These are phyloP conservation scores for Erythrophleum fordii DNA, from an alignment of 306 rosid species.

Conservation along the genomic window DNA sequence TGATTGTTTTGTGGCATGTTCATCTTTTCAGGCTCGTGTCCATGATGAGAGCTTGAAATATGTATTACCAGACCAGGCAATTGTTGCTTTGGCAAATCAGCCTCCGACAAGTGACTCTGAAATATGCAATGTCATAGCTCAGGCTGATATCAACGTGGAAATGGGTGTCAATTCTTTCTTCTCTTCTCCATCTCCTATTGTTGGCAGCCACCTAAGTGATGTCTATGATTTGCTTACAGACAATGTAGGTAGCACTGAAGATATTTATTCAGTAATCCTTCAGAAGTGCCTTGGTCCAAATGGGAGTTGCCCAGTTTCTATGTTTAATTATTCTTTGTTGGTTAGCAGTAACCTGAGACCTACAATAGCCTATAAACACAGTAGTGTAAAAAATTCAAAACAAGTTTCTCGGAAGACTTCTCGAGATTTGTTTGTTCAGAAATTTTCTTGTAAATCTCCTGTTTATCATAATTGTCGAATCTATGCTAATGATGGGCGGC, in stretches of 20 bases:
- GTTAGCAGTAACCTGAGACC: conserved; percentile 61
- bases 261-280: conserved; percentile 63
- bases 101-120: conserved; percentile 51
- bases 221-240: conserved; percentile 60
- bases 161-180: conserved; percentile 48
- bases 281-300: conserved; percentile 83
- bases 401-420: conserved; percentile 68
- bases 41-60: conserved; percentile 93
- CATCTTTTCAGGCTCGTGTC: conserved; percentile 82
- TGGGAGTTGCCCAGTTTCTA: conserved; percentile 81
- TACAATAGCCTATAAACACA: conserved; percentile 51
- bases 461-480: conserved; percentile 97
- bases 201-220: conserved; percentile 76
- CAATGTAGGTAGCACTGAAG: conserved; percentile 51
- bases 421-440: conserved; percentile 85
- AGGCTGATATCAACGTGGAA: conserved; percentile 67
- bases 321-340: conserved; percentile 75
- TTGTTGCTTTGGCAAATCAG: conserved; percentile 71
- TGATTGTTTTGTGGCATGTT: conserved; percentile 35
- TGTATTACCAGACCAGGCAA: conserved; percentile 85
- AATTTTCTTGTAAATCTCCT: conserved; percentile 92
- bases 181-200: conserved; percentile 75
- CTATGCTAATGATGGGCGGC: conserved; percentile 91
- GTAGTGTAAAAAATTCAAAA: conserved; percentile 54
- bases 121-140: conserved; percentile 53